Base-by-base conservation (phyloP, 139 green algal genomes). In the Asterochloris erici region DNA sequence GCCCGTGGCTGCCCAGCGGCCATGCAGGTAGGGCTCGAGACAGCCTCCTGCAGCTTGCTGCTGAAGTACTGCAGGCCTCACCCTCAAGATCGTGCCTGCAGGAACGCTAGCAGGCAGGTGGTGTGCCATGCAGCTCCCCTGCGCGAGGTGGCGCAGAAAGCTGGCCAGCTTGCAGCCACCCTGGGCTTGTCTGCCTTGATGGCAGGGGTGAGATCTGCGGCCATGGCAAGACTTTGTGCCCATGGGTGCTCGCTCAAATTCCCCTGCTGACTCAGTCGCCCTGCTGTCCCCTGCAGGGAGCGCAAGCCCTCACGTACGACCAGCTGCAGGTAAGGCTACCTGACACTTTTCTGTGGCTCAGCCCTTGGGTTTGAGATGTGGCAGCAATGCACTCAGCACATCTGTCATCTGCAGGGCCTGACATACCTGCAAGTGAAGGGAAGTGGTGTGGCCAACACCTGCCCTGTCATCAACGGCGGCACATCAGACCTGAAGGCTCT, bases 401-500 rank as follows among this genome's bases (percentile, higher is more conserved):
- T 73, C 2, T 73, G 66, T 26, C 19, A 13, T 54, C 2, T 54
- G 38, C 94, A 99, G 86, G 91, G 92, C 79, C 91, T 98, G 86
- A 98, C 97, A 82, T 99, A 99, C 92, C 87, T 98, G 64, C 95
- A 99, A 90, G 95, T 99, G 63, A 99, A 99, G 94, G 97, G 97
- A 80, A 95, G 90, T 23, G 97, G 97, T 83, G 86, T 98, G 77
- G 97, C 97, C 88, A 99, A 99, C 96, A 98, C 97, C 77, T 99
- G 97, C 97, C 93, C 97, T 28, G 92, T 97, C 23, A 87, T 99
- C 63, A 88, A 93, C 68, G 82, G 68, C 19, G 95, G 94, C 79
- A 91, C 88, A 66, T 91, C 90, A 76, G 90, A 96, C 86, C 84
- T 94, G 63, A 96, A 94, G 86, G 92, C 94, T 82, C 78, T 99